Base-by-base conservation (phyloP, 2,329 filamentous ascomycete genomes). In the Pestalotiopsis sp. region DNA sequence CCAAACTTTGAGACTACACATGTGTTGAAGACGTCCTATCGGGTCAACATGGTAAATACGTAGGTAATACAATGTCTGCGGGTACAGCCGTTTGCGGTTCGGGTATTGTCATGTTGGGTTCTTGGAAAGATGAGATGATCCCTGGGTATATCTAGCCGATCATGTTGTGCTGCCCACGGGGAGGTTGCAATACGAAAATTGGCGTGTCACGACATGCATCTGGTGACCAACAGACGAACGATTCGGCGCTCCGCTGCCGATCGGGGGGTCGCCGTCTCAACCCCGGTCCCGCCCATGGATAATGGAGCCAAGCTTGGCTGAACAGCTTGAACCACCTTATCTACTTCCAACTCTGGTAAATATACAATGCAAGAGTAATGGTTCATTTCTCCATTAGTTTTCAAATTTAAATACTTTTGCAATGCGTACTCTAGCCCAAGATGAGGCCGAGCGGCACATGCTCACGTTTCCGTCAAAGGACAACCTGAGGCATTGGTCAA, bases 401-500 rank as follows among this genome's bases (percentile, higher is more conserved):
- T 9, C n/a, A 49, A 3, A 36, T 7, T 9, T 36, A 6, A 36
- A 36, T 2, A 36, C 45, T 94, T 94, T 80, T 91, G 93, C 74
- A 6, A 69, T 72, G 69, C 69, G 67, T 31, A 67, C 61, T 20
- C 49, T 69, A n/a, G 70, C 67, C 49, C 71, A 75, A 64, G 64
- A 70, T 67, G 75, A 75, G 36, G 73, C 69, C 20, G 74, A 75
- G 66, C 69, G 67, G 41, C 52, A 71, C 6, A 75, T 74, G 69
- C 65, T 74, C 17, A 38, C 70, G 9, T 70, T 65, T 31, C 73
- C 73, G 1, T 39, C 38, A 4, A 62, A 68, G 31, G 68, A 70
- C n/a, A 71, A 68, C 2, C 68, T 75, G 17, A 71, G 70, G 14
- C 67, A 70, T 52, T 74, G 71, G 69, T 75, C 74, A 25, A 71